Percentiles rank a stretch among this genome's conserved stretches.
phyloP scores from a whole-genome alignment of 73 alveolate species.

The Paramecium biaurelia region DNA sequence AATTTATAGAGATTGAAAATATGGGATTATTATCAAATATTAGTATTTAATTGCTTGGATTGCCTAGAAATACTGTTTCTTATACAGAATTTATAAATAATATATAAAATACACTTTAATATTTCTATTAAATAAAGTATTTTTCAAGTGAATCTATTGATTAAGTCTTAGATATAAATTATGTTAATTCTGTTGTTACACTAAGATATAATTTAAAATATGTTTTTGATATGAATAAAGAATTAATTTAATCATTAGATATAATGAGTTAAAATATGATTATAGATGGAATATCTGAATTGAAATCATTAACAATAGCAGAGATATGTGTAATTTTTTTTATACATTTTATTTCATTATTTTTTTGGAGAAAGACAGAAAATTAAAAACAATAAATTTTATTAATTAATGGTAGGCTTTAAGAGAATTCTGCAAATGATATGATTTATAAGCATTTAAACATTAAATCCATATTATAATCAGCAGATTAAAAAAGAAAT shows the following conservation, averaged over 20 bases:
- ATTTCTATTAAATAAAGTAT: background rate
- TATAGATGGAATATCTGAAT: background rate
- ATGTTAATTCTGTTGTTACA: background rate
- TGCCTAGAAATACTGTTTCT: background rate
- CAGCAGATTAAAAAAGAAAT: background rate
- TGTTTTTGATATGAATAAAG: background rate
- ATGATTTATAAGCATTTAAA: background rate
- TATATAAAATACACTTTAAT: background rate
- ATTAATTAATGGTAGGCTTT: background rate
- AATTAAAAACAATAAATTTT: background rate
- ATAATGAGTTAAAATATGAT: background rate
- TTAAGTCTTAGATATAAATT: background rate
- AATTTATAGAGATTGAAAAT: background rate
- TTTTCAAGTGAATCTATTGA: background rate
- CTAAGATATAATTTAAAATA: conserved; percentile 33
- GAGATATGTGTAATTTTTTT: background rate
- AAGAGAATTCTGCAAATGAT: background rate
- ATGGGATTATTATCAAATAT: background rate
- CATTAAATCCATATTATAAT: background rate
- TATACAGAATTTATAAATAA: background rate
- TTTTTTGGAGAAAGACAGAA: background rate
- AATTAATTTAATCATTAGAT: background rate
- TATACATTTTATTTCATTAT: background rate
- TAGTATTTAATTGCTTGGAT: background rate
- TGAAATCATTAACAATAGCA: background rate